Evolutionary conservation across 2,329 filamentous ascomycete genomes (phyloP).

Genomic region (Stenocarpella maydis): DNA sequence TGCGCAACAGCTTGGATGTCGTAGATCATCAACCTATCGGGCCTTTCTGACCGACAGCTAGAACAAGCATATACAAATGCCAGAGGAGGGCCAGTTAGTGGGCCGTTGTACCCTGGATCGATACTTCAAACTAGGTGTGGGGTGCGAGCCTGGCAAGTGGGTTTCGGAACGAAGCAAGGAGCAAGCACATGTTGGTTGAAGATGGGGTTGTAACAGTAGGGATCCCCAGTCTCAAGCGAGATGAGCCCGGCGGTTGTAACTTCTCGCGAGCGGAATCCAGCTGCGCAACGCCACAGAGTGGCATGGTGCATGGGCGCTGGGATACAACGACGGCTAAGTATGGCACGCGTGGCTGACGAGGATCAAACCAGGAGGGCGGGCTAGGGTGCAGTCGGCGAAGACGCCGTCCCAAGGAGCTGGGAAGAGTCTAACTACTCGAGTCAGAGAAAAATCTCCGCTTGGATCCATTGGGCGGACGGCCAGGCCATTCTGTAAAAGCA

Average conservation of each 20-base stretch:
- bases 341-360: neutral
- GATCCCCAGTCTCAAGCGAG: neutral
- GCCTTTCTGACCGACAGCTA: neutral
- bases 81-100: neutral
- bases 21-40: neutral
- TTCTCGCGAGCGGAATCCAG: neutral
- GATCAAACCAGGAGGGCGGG: neutral
- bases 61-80: neutral
- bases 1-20: too few relatives aligned
- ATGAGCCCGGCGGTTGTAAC: neutral
- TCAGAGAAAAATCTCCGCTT: neutral
- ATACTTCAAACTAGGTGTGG: neutral
- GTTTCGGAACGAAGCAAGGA: conserved; percentile 14
- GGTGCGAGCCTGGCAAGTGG: neutral
- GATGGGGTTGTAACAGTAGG: conserved; percentile 7
- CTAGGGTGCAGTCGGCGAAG: conserved; percentile 1
- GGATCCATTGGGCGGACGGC: neutral
- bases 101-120: neutral
- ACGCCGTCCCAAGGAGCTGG: conserved; percentile 14
- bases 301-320: too few relatives aligned
- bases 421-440: conserved; percentile 4
- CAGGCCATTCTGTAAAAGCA: neutral
- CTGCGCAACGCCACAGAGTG: neutral
- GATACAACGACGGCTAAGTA: neutral
- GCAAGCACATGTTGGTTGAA: conserved; percentile 1